Base-by-base conservation (phyloP, 805 yeast genomes). In the Blastobotrys muscicola region DNA sequence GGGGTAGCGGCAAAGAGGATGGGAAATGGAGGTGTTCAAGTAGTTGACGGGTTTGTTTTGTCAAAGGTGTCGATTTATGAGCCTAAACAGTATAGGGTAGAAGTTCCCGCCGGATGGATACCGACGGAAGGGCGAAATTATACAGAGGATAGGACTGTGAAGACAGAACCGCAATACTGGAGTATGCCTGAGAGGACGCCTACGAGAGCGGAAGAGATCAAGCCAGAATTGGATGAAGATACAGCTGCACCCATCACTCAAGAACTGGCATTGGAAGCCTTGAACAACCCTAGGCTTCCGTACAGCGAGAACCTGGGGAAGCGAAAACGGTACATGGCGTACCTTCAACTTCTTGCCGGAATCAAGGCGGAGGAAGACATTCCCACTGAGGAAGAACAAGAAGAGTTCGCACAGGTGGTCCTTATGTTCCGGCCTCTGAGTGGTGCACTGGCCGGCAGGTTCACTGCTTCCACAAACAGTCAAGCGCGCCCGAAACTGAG, bases 391-490 rank as follows among this genome's bases (percentile, higher is more conserved):
- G 26, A n/a, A 3, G 59, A 57, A 38, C 43, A 48, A 7, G 31
- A 36, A 6, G 61, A 57, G 42, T 57, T 57, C 36, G 38, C 41
- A 9, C 45, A 46, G 35, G 53, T 53, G 8, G 62, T 60, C 2
- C 34, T 33, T 8, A 38, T 58, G 16, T 58, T 57, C 42, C 41
- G 50, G 31, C 56, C 58, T 2, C 43, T 54, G 12, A 37, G 43
- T 8, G 58, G 59, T 4, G 46, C 46, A 26, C 46, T 58, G 40
- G 58, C 61, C 10, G 39, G 43, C 30, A 41, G 55, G 38, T 57
- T 57, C 38, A 50, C 52, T 8, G 38, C 44, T 8, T 23, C 49
- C 23, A 38, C 16, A n/a, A 33, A 11, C 20, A 10, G 46, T 15
- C 32, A 32, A 14, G 34, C 16, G 9, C 44, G 29, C 3, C 10